Evolutionary conservation across 768 basidiomycete species (phyloP).

Genomic region (Gloeophyllum trabeum): DNA sequence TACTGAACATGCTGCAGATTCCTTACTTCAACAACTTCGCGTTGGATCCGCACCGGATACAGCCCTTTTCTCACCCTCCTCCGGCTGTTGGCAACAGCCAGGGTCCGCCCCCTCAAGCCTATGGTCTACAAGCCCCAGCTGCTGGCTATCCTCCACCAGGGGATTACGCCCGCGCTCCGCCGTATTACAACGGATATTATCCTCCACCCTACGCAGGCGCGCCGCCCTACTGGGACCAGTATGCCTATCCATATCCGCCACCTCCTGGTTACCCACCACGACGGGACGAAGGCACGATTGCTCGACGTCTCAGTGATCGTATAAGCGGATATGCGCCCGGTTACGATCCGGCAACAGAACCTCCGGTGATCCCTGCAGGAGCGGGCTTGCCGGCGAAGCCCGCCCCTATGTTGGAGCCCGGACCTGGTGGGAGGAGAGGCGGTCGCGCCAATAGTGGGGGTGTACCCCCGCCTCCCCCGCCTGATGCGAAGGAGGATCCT

Average conservation of each 20-base stretch:
- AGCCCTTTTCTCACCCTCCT: slow-evolving; percentile 76
- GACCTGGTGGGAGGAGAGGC: slow-evolving; percentile 29
- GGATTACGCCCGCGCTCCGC: slow-evolving; percentile 25
- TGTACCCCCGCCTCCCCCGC: slow-evolving; percentile 69
- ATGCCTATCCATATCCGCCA: slow-evolving; percentile 27
- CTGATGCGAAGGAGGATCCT: slow-evolving; percentile 88
- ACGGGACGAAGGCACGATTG: slow-evolving; percentile 46
- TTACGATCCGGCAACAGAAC: slow-evolving; percentile 26
- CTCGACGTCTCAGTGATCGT: slow-evolving; percentile 65
- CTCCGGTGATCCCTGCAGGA: slow-evolving; percentile 34
- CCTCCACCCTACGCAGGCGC: slow-evolving; percentile 24
- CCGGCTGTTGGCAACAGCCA: slow-evolving; percentile 46
- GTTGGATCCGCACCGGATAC: slow-evolving; percentile 88
- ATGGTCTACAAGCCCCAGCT: slow-evolving; percentile 59
- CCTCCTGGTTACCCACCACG: slow-evolving; percentile 29
- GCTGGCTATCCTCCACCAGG: slow-evolving; percentile 16
- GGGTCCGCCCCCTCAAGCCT: slow-evolving; percentile 75
- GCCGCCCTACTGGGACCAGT: slow-evolving; percentile 34
- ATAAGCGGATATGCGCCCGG: slow-evolving; percentile 66
- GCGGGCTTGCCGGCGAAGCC: slow-evolving; percentile 80
- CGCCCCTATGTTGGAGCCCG: slow-evolving; percentile 39
- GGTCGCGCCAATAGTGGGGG: slow-evolving; percentile 31
- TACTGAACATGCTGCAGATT: slow-evolving; percentile 35
- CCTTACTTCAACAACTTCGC: slow-evolving; percentile 94
- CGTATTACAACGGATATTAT: slow-evolving; percentile 34